Evolutionary conservation across 164 flowering plant species (phyloP).

Genomic region (Tetracentron sinense): DNA sequence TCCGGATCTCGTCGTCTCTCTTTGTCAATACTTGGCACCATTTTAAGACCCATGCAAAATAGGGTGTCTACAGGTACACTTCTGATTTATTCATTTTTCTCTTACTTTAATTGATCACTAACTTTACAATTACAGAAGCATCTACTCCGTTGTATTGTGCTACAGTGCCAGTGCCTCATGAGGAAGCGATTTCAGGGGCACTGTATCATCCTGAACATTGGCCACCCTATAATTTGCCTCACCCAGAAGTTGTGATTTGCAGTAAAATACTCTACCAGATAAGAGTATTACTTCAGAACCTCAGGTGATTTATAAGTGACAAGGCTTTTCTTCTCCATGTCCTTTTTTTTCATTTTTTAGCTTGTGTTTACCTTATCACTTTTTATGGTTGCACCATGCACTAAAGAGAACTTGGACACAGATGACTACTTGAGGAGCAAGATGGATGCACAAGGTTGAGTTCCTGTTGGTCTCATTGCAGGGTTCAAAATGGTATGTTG

Average conservation of each 20-base stretch:
- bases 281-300: slow-evolving; percentile 3
- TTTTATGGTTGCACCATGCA: not conserved
- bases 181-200: not conserved
- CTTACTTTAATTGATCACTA: not conserved
- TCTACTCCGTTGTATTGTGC: not conserved
- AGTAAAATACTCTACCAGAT: not conserved
- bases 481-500: not conserved
- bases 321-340: not conserved
- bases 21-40: too few species aligned
- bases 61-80: too few species aligned
- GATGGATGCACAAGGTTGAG: slow-evolving; percentile 4
- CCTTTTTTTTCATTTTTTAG: not conserved
- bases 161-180: not conserved
- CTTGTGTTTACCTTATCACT: not conserved
- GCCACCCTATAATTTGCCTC: not conserved
- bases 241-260: not conserved
- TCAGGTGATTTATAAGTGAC: not conserved
- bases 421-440: not conserved
- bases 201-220: not conserved
- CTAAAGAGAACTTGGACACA: not conserved
- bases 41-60: too few species aligned
- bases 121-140: not conserved
- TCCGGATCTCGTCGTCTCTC: too few species aligned
- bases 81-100: too few species aligned
- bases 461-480: not conserved